Percentiles rank a stretch among this genome's conserved stretches.
phyloP scores from a whole-genome alignment of 2,329 filamentous ascomycete genomes.

The Curvularia eragrostidis region DNA sequence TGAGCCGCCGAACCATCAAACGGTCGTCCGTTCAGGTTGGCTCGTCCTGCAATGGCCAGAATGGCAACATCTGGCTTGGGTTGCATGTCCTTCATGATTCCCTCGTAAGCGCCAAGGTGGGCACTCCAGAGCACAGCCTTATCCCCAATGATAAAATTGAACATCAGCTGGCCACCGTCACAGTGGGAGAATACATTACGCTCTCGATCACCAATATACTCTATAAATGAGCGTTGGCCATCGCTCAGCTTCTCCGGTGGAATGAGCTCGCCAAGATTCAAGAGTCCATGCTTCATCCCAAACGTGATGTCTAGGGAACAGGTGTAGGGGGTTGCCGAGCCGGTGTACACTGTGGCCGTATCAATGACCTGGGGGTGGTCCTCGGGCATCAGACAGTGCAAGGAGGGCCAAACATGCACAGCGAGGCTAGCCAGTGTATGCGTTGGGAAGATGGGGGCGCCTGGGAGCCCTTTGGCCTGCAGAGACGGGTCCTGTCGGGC shows the following conservation, averaged over 20 bases:
- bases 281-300: constrained; percentile 11
- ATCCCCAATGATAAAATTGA: constrained; percentile 4
- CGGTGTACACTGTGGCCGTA: constrained; percentile 3
- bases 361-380: constrained; percentile 5
- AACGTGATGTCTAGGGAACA: constrained; percentile 13
- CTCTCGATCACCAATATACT: constrained; percentile 1
- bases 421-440: constrained; percentile 1
- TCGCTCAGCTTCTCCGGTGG: constrained; percentile 3
- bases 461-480: not conserved
- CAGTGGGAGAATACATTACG: constrained; percentile 4
- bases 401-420: constrained; percentile 11
- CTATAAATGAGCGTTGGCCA: constrained; percentile 8
- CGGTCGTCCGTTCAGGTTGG: constrained; percentile 8
- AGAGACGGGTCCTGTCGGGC: not conserved
- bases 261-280: constrained; percentile 2
- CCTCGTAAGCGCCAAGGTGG: constrained; percentile 18
- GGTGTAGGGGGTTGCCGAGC: constrained; percentile 3
- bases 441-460: not conserved
- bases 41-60: constrained; percentile 11
- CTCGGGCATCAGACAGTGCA: constrained; percentile 9
- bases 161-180: constrained; percentile 17
- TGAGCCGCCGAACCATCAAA: constrained; percentile 11
- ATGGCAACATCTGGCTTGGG: constrained; percentile 14
- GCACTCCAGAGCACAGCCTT: constrained; percentile 5
- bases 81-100: constrained; percentile 5